Evolutionary conservation across 352 stramenopile species (phyloP), one percentile per base, ranked within the genome.

Genomic region (Phytophthora macrochlamydospora): DNA sequence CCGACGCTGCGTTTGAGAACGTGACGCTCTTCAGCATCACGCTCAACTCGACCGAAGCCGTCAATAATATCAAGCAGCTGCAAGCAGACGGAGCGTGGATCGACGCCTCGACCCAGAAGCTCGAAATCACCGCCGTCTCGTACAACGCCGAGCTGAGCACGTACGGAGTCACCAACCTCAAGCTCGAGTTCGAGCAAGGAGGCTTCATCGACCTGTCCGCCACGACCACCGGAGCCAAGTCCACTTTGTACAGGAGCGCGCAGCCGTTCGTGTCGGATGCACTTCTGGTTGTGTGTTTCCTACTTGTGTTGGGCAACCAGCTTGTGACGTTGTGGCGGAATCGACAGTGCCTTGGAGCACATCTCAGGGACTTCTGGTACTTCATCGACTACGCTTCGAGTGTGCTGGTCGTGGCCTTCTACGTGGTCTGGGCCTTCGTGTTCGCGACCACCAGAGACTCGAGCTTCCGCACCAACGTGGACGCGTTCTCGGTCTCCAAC

Each of bases 61-160:
- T 49, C 0, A 3, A 24, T 4, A 1, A 46, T 9, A 55, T 80
- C 29, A 46, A 43, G 12, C 28, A 31, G 31, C 45, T 73, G 12
- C 59, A 77, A 32, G 14, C n/a, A 2, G 35, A 14, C 1, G 65
- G 59, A 31, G 33, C 31, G 14, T 80, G 72, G 72, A 38, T 77
- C 35, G 49, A 63, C 24, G 45, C 50, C 38, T 57, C 60, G 1
- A 75, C 69, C 6, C 54, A 73, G 29, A 33, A 51, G 33, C 72
- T 80, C 30, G 6, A 48, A n/a, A 73, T 75, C 56, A 70, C 49
- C 0, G 29, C 78, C 31, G 69, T 75, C 9, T 66, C 56, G 14
- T 78, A 73, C 72, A 76, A 80, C 32, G 72, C 59, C 28, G 72
- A 80, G 49, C n/a, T 80, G 1, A 11, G 65, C 4, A 44, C 38